Evolutionary conservation across 1,139 yeast species (phyloP), one percentile per base, ranked within the genome.

Genomic region (Saccharomyces hybrid): DNA sequence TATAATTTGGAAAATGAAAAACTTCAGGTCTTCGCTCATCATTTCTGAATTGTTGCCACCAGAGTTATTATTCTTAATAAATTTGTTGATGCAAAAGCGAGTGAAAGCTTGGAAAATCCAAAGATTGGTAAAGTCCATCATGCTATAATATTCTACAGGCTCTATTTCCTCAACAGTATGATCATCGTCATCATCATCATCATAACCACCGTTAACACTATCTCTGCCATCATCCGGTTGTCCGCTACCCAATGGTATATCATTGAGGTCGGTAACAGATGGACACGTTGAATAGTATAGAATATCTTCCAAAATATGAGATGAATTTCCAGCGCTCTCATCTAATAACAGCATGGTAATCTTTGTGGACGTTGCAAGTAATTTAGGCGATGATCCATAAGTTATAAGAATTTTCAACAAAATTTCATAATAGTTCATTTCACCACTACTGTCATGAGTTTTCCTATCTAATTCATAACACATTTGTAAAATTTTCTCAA

Each of bases 71-170:
- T 38, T 20, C 44, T 11, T 8, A 2, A 6, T 20, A 3, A 58
- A 25, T n/a, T 49, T 38, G 14, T 56, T 57, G 14, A 65, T 49
- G 38, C 57, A 56, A 50, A 55, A 65, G 26, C 58, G 57, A 1
- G 70, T 65, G 41, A 57, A 60, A 0, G 64, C 62, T 53, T 67
- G 70, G 51, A 66, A 65, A 11, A 66, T 54, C 70, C 69, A 66
- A 20, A 66, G 48, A 53, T 66, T 68, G 7, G 68, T 59, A 53
- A 68, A 68, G 52, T 67, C 67, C 50, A 68, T 56, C 26, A 54
- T 54, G 7, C 50, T 49, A 47, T 59, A 66, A 54, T 47, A 13
- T 50, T 53, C 7, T 20, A 47, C 20, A n/a, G 50, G 57, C 7
- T 54, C 56, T 13, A 51, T 49, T 25, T 53, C 49, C 26, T 31